Evolutionary conservation across 495 filamentous ascomycete genomes (phyloP).

Genomic region (Glonium stellatum): DNA sequence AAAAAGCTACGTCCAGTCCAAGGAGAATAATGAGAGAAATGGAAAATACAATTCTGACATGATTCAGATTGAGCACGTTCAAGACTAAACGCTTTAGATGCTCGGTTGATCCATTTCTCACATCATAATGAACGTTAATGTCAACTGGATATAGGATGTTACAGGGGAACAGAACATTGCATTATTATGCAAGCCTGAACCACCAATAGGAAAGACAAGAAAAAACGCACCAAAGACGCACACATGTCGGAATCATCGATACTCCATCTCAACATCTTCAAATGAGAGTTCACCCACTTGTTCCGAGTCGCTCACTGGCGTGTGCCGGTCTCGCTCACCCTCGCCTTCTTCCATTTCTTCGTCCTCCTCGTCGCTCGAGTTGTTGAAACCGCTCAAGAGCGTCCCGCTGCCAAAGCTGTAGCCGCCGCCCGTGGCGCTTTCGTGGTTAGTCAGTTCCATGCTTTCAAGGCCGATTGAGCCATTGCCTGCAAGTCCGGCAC

Average conservation of each 20-base stretch:
- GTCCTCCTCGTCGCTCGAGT: conserved; percentile 92
- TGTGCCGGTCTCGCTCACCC: conserved; percentile 39
- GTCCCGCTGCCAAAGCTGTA: conserved; percentile 48
- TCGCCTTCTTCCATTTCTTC: conserved; percentile 90
- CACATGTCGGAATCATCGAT: conserved; percentile 29
- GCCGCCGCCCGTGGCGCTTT: conserved; percentile 56
- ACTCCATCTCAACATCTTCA: conserved; percentile 52
- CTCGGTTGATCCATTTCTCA: too few relatives aligned
- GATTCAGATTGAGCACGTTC: too few relatives aligned
- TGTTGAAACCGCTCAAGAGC: conserved; percentile 88
- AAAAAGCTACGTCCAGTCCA: not conserved
- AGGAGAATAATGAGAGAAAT: not conserved
- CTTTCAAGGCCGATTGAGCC: conserved; percentile 57
- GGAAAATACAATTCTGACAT: not conserved
- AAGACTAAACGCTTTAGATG: too few relatives aligned
- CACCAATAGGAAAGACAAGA: not conserved
- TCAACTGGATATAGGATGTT: too few relatives aligned
- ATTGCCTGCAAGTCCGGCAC: conserved; percentile 20
- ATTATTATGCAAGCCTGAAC: not conserved
- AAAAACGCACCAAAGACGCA: conserved; percentile 25
- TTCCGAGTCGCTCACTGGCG: conserved; percentile 44
- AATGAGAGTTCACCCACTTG: conserved; percentile 60
- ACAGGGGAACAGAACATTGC: not conserved
- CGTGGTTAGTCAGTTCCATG: conserved; percentile 66
- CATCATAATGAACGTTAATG: too few relatives aligned